Base-by-base conservation (phyloP, 768 basidiomycete genomes). In the Suillus hirtellus region DNA sequence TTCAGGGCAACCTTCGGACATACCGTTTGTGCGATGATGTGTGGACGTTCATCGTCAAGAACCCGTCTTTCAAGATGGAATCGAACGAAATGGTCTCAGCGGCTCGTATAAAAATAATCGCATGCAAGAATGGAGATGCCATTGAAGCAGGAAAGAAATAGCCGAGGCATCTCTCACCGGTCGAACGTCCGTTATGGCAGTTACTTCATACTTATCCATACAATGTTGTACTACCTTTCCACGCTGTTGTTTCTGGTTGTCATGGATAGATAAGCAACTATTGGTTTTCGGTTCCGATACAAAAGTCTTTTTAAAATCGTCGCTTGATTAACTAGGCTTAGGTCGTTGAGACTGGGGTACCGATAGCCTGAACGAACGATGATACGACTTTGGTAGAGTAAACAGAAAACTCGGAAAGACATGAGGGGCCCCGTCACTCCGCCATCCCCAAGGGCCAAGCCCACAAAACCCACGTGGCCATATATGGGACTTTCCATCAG, bases 41-140 rank as follows among this genome's bases (percentile, higher is more conserved):
- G 55, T 99, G 97, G 97, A 99, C 96, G 60, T 99, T 99, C 76
- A 92, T 96, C 66, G 92, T 98, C 59, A 93, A 95, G 76, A 89
- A 96, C 69, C 90, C 96, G 10, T 79, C 80, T 17, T 96, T 99
- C 79, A 98, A 98, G 79, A 95, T 99, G 90, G 97, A 99, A 76
- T 86, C 88, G 67, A 92, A 90, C 74, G 89, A 93, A 71, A 79
- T 87, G 73, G 86, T 94, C 63, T 79, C 75, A 46, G 84, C 90
- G 5, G 83, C 85, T 35, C 87, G 91, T 75, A 93, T 97, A 77
- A 97, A 98, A 82, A 98, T 99, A 64, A 95, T 99, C 67, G 96
- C 97, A 6, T 98, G 96, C 81, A 99, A 98, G 84, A 93, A 92
- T 71, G 93, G 92, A 40, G 94, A 95, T 67, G 92, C 89, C 19